These are phyloP conservation scores for Lachnellula willkommii DNA, from an alignment of 2,329 filamentous ascomycete genomes.

Conservation along the genomic window DNA sequence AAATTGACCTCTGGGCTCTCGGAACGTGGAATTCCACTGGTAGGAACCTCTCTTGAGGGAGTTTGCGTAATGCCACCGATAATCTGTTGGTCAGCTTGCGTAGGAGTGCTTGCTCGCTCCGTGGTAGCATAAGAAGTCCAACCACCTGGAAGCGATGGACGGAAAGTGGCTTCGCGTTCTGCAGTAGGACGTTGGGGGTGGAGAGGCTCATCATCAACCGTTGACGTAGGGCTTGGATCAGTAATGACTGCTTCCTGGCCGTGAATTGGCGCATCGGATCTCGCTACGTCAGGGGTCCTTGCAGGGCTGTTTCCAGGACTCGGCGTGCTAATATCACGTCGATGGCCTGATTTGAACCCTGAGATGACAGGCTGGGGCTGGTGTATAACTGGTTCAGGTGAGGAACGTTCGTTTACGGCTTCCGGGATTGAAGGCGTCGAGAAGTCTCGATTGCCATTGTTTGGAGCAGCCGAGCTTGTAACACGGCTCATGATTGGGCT, in stretches of 20 bases:
- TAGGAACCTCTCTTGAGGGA: conserved; percentile 4
- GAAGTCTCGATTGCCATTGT: conserved; percentile 32
- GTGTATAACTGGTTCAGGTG: conserved; percentile 8
- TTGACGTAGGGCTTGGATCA: conserved; percentile 18
- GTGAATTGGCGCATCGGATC: conserved; percentile 34
- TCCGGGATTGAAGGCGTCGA: conserved; percentile 51
- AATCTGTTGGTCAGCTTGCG: background rate
- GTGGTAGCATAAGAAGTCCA: conserved; percentile 30
- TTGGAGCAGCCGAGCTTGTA: conserved; percentile 38
- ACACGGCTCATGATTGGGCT: conserved; percentile 59
- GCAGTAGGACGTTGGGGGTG: conserved; percentile 17
- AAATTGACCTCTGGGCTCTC: background rate
- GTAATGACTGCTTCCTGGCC: conserved; percentile 42
- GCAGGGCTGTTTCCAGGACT: conserved; percentile 56
- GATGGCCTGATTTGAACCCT: conserved; percentile 47
- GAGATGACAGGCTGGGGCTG: conserved; percentile 15
- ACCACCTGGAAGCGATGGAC: conserved; percentile 28
- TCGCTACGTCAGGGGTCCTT: conserved; percentile 48
- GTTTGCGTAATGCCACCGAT: background rate
- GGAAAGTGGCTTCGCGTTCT: conserved; percentile 26
- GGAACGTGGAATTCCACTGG: background rate
- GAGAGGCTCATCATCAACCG: conserved; percentile 6
- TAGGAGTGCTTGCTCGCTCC: conserved; percentile 11
- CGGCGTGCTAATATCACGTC: conserved; percentile 53
- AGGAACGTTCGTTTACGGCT: conserved; percentile 35